phyloP scores from a whole-genome alignment of 257 asterid species.

The Plantago major region DNA sequence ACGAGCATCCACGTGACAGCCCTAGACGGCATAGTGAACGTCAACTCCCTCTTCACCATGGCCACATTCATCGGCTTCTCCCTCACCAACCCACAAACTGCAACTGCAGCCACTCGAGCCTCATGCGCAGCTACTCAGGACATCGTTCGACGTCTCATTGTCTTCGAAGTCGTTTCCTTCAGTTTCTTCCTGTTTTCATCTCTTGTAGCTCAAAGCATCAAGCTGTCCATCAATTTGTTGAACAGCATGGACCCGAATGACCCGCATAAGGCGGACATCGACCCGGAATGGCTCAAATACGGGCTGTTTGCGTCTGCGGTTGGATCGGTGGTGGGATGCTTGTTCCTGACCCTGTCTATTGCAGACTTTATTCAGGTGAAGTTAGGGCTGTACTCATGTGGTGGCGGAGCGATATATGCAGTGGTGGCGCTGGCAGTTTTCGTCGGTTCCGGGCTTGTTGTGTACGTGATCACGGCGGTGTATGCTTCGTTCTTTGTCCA shows the following conservation, averaged over 20 bases:
- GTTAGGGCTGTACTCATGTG: constrained; percentile 32
- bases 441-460: constrained; percentile 22
- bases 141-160: constrained; percentile 27
- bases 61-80: constrained; percentile 44
- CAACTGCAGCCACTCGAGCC: constrained; percentile 12
- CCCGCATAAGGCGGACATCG: constrained; percentile 32
- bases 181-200: constrained; percentile 54
- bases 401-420: constrained; percentile 22
- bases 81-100: constrained; percentile 26
- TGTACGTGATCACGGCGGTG: constrained; percentile 24
- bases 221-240: constrained; percentile 36
- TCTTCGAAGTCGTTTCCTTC: constrained; percentile 40
- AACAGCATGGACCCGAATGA: constrained; percentile 29
- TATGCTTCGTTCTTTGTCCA: constrained; percentile 35
- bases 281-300: constrained; percentile 23
- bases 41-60: constrained; percentile 51
- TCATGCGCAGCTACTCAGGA: constrained; percentile 22
- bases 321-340: constrained; percentile 34
- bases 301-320: constrained; percentile 35
- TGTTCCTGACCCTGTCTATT: constrained; percentile 33
- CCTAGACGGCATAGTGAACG: constrained; percentile 40
- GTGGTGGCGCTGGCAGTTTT: constrained; percentile 17
- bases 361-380: constrained; percentile 30
- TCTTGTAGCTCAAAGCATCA: constrained; percentile 38
- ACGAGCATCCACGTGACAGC: constrained; percentile 44